Evolutionary conservation across 1,284 basidiomycete genomes (phyloP).

Genomic region (Amylostereum chailletii): DNA sequence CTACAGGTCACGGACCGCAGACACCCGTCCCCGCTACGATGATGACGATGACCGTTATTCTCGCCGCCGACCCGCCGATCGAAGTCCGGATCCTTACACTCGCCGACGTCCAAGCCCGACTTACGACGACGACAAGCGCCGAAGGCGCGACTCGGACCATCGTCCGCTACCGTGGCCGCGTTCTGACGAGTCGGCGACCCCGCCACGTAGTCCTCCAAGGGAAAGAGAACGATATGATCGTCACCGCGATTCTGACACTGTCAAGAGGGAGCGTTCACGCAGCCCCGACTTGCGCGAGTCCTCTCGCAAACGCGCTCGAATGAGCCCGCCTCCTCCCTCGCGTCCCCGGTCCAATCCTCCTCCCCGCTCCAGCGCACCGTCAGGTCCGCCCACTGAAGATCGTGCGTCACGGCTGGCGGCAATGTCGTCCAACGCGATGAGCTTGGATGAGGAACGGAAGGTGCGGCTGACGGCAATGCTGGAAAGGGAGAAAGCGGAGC

Average conservation of each 20-base stretch:
- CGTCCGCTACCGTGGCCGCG: constrained; percentile 9
- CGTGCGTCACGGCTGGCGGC: constrained; percentile 80
- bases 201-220: neutral
- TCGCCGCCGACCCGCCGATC: constrained; percentile 16
- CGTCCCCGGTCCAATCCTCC: constrained; percentile 18
- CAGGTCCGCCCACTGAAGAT: constrained; percentile 27
- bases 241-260: constrained; percentile 16
- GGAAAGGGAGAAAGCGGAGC: constrained; percentile 65
- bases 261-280: constrained; percentile 29
- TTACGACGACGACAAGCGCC: constrained; percentile 10
- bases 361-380: constrained; percentile 16
- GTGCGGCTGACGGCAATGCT: constrained; percentile 53
- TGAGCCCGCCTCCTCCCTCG: constrained; percentile 28
- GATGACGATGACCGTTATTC: constrained; percentile 19
- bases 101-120: constrained; percentile 14
- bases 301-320: constrained; percentile 31
- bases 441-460: constrained; percentile 59
- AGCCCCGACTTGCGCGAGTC: constrained; percentile 31
- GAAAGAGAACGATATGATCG: constrained; percentile 15
- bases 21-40: constrained; percentile 16
- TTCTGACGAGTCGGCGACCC: constrained; percentile 13
- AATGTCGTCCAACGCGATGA: constrained; percentile 70
- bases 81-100: constrained; percentile 15
- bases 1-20: too few relatives aligned
- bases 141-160: constrained; percentile 5